Percentiles rank a stretch among this genome's conserved stretches.
Conservation (phyloP, 805 yeast genomes). For the Cyberlindnera maclurae region DNA sequence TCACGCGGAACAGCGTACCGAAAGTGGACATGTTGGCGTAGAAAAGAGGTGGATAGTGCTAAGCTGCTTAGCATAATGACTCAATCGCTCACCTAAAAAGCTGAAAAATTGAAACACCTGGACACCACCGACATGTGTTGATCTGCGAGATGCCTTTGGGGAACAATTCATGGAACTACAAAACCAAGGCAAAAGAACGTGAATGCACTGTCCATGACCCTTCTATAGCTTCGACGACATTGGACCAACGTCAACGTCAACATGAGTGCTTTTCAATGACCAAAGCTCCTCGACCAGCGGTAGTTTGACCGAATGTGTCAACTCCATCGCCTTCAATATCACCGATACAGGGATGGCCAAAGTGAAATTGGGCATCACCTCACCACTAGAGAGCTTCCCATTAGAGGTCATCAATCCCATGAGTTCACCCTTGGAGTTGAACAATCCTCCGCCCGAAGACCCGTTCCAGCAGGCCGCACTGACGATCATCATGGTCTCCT, state of each 20-base stretch:
- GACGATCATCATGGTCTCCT: conserved; percentile 16
- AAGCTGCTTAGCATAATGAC: too few species aligned
- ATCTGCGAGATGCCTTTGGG: too few species aligned
- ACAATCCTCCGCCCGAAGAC: conserved; percentile 25
- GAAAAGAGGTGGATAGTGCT: too few species aligned
- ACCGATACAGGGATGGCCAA: conserved; percentile 22
- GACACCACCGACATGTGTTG: too few species aligned
- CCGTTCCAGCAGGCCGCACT: conserved; percentile 27
- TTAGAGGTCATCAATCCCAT: conserved; percentile 26
- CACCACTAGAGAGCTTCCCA: conserved; percentile 23
- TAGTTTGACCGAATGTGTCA: conserved; percentile 9
- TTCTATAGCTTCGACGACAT: conserved; percentile 1
- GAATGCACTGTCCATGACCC: conserved; percentile 1
- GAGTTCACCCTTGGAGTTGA: conserved; percentile 18
- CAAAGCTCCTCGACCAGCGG: conserved; percentile 16
- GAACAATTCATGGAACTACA: too few species aligned
- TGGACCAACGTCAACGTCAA: conserved; percentile 5
- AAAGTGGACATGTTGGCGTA: conserved; percentile 55
- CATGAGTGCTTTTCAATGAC: conserved; percentile 19
- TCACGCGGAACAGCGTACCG: conserved; percentile 60
- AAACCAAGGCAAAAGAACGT: background rate
- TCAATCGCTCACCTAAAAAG: too few species aligned
- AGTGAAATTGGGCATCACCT: conserved; percentile 23
- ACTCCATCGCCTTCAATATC: conserved; percentile 17
- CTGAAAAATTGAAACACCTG: too few species aligned